These are phyloP conservation scores for Pseudogymnoascus sp. DNA, from an alignment of 2,329 filamentous ascomycete species.

Conservation along the genomic window DNA sequence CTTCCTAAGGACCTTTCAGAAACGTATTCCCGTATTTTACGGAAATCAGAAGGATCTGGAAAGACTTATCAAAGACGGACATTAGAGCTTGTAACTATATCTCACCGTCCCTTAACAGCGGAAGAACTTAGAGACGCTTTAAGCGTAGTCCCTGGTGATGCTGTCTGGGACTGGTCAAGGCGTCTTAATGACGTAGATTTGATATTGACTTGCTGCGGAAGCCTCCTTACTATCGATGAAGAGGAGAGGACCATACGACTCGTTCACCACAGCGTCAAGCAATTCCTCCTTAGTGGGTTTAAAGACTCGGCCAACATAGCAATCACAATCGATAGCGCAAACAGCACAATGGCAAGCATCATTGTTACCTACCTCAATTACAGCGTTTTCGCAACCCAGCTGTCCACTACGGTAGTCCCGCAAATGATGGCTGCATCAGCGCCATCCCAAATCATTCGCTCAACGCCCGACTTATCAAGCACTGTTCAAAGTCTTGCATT, in stretches of 20 bases:
- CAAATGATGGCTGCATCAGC: conserved; percentile 17
- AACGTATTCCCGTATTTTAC: conserved; percentile 29
- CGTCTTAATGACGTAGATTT: conserved; percentile 24
- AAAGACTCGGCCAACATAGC: conserved; percentile 13
- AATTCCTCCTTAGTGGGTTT: conserved; percentile 26
- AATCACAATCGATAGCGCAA: conserved; percentile 16
- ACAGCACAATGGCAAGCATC: conserved; percentile 21
- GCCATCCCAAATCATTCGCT: conserved; percentile 21
- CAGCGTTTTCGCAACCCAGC: conserved; percentile 21
- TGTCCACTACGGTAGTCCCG: conserved; percentile 16
- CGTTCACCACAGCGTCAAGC: conserved; percentile 31
- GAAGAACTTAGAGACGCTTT: conserved; percentile 34
- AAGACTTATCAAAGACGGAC: conserved; percentile 23
- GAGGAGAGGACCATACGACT: conserved; percentile 28
- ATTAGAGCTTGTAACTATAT: conserved; percentile 29
- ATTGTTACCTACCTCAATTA: conserved; percentile 28
- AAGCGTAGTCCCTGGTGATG: conserved; percentile 30
- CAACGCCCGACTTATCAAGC: conserved; percentile 14
- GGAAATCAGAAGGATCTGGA: conserved; percentile 15
- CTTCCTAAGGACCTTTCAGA: conserved; percentile 28
- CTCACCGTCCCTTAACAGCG: conserved; percentile 26
- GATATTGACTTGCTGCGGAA: conserved; percentile 28
- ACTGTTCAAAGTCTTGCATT: conserved; percentile 16
- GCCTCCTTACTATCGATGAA: conserved; percentile 31
- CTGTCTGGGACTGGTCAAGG: conserved; percentile 20